These are phyloP conservation scores for Anisodus acutangulus DNA, from an alignment of 257 asterid genomes.

Conservation along the genomic window DNA sequence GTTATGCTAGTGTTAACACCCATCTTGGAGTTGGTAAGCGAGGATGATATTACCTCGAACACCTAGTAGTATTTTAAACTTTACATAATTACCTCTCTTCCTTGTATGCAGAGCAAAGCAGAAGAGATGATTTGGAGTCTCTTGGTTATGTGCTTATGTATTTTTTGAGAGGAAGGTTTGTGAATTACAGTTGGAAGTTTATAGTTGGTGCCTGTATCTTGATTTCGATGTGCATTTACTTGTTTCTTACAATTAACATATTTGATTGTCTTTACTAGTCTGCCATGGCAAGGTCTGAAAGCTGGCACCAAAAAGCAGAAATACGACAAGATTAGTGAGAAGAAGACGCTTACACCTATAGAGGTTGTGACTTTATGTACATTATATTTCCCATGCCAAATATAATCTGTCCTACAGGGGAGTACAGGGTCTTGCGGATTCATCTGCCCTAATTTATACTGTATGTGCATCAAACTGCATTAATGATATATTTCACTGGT, in stretches of 20 bases:
- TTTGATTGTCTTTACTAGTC: constrained; percentile 49
- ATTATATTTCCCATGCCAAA: background rate
- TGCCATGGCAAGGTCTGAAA: constrained; percentile 97
- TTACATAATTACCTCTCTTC: constrained; percentile 27
- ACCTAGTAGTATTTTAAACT: constrained; percentile 1
- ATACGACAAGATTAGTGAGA: constrained; percentile 94
- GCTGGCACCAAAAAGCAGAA: constrained; percentile 99
- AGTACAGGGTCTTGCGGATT: no score
- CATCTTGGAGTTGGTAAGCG: constrained; percentile 96
- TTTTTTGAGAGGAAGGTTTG: constrained; percentile 90
- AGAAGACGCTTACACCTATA: constrained; percentile 93
- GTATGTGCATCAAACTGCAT: background rate
- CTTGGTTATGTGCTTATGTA: constrained; percentile 97
- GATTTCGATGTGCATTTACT: constrained; percentile 12
- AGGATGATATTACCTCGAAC: background rate
- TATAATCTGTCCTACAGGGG: background rate
- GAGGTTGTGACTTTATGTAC: constrained; percentile 55
- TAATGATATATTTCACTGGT: constrained; percentile 18
- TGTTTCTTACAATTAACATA: constrained; percentile 9
- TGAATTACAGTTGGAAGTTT: background rate
- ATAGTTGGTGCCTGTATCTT: background rate
- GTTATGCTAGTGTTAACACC: constrained; percentile 96
- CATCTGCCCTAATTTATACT: background rate
- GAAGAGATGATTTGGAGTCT: constrained; percentile 96
- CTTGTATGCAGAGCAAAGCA: constrained; percentile 79